Percentiles rank a stretch among this genome's conserved stretches.
Evolutionary conservation across 805 yeast species (phyloP).

Genomic region (Metschnikowia matae): DNA sequence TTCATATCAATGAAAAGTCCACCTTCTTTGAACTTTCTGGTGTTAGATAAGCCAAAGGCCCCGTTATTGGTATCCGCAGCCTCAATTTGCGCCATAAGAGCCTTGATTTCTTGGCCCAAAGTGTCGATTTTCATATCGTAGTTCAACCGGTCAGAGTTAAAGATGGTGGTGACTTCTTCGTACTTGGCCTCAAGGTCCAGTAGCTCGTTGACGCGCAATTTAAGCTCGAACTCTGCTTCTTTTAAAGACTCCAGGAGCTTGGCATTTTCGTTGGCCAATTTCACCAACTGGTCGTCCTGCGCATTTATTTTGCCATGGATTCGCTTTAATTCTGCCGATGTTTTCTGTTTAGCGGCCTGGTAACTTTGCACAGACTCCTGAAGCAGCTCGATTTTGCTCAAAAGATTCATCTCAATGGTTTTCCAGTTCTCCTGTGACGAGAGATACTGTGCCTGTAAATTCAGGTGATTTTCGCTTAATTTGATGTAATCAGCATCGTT

Average conservation of each 20-base stretch:
- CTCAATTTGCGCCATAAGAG: not conserved
- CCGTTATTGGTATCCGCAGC: not conserved
- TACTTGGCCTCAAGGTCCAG: conserved; percentile 26
- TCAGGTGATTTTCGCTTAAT: conserved; percentile 46
- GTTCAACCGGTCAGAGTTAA: conserved; percentile 27
- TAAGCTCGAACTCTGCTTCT: conserved; percentile 17
- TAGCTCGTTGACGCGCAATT: conserved; percentile 22
- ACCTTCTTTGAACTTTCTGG: conserved; percentile 6
- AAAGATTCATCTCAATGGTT: conserved; percentile 65
- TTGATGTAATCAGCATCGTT: conserved; percentile 40
- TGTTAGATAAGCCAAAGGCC: conserved; percentile 6
- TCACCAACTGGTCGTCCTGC: conserved; percentile 21
- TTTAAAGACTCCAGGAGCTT: conserved; percentile 22
- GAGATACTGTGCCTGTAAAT: conserved; percentile 66
- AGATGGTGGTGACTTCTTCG: conserved; percentile 30
- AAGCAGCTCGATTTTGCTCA: conserved; percentile 41
- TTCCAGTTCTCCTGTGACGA: conserved; percentile 82
- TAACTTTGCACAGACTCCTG: conserved; percentile 24
- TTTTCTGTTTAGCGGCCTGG: conserved; percentile 23
- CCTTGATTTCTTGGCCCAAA: conserved; percentile 17
- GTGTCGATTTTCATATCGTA: conserved; percentile 25
- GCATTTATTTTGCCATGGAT: conserved; percentile 13
- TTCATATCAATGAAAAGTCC: conserved; percentile 16
- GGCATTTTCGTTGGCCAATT: conserved; percentile 15
- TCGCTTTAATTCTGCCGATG: conserved; percentile 35